Conservation (phyloP, 2,329 filamentous ascomycete species). For the Waltergamsia citrina region DNA sequence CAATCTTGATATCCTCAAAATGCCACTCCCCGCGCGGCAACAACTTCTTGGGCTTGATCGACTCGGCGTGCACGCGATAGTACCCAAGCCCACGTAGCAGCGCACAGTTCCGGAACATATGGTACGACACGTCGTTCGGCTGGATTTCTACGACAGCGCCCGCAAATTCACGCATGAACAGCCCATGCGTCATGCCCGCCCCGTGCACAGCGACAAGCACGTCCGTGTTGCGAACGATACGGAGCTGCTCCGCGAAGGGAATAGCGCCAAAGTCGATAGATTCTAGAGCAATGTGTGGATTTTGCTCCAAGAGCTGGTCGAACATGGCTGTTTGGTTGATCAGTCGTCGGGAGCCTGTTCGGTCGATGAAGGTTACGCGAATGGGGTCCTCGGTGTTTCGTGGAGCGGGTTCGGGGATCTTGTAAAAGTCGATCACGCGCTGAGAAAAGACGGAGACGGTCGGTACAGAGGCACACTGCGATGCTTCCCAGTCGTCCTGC, state of each 20-base stretch:
- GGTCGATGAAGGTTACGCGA: neutral
- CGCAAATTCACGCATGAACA: neutral
- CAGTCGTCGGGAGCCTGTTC: neutral
- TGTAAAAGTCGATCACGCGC: neutral
- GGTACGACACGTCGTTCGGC: neutral
- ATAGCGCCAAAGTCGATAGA: neutral
- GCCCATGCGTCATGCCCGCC: neutral
- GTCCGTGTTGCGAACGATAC: neutral
- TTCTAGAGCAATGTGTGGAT: neutral
- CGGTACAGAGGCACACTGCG: neutral
- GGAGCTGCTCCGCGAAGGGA: neutral
- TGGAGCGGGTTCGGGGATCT: neutral
- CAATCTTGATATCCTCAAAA: neutral
- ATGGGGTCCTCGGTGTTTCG: neutral
- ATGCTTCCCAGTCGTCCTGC: neutral
- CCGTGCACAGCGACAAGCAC: neutral
- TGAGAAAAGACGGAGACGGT: neutral
- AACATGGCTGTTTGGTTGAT: neutral
- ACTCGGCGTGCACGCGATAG: neutral
- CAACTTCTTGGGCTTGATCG: too few relatives aligned
- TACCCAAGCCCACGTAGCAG: neutral
- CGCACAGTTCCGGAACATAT: neutral
- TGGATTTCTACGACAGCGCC: neutral
- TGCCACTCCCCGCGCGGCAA: neutral
- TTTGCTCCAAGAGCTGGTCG: neutral